These are phyloP conservation scores for Henningerozyma blattae DNA, from an alignment of 805 yeast species.

Conservation along the genomic window DNA sequence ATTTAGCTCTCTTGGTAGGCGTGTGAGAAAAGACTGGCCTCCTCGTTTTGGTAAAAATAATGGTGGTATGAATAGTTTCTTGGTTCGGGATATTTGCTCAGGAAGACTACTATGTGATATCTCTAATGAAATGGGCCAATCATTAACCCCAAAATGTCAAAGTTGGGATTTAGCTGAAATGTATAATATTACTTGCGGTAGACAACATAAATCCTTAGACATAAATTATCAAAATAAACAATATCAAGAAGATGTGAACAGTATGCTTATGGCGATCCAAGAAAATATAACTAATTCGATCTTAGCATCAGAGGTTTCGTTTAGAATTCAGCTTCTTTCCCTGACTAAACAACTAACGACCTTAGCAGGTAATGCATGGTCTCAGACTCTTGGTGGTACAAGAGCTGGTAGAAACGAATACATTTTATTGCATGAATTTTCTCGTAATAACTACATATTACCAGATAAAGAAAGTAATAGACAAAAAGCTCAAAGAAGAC, in stretches of 20 bases:
- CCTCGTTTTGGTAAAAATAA: slow-evolving; percentile 48
- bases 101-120: slow-evolving; percentile 89
- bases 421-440: slow-evolving; percentile 84
- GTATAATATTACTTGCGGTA: slow-evolving; percentile 68
- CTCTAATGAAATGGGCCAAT: slow-evolving; percentile 90
- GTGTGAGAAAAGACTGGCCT: slow-evolving; percentile 69
- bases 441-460: slow-evolving; percentile 63
- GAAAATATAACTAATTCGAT: slow-evolving; percentile 58
- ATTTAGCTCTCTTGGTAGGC: slow-evolving; percentile 78
- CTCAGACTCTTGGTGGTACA: slow-evolving; percentile 87
- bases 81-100: slow-evolving; percentile 57
- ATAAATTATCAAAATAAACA: slow-evolving; percentile 59
- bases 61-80: slow-evolving; percentile 38
- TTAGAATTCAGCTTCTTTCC: slow-evolving; percentile 74
- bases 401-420: slow-evolving; percentile 93
- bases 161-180: slow-evolving; percentile 91
- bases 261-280: slow-evolving; percentile 54
- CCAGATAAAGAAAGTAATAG: slow-evolving; percentile 65
- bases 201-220: slow-evolving; percentile 50
- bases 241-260: slow-evolving; percentile 53
- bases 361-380: slow-evolving; percentile 96
- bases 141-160: slow-evolving; percentile 82
- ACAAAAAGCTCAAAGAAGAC: slow-evolving; percentile 26
- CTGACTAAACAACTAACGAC: slow-evolving; percentile 84
- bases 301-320: slow-evolving; percentile 67